phyloP scores from a whole-genome alignment of 441 rosid genomes.

The Hura crepitans region DNA sequence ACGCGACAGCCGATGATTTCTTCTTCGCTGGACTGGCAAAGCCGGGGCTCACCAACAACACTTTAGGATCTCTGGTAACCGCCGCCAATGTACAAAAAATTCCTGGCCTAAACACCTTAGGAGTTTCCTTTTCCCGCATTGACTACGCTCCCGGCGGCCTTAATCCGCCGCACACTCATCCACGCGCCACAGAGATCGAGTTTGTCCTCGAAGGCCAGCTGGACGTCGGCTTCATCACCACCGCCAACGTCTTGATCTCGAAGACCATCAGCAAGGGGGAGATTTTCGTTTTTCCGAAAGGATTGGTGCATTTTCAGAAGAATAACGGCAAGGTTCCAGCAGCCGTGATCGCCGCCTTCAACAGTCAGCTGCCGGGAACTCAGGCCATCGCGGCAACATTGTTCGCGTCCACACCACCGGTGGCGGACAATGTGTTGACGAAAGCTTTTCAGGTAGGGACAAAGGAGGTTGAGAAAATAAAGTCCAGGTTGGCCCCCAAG shows the following conservation, averaged over 20 bases:
- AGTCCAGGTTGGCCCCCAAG: conserved; percentile 39
- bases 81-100: conserved; percentile 37
- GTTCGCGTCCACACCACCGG: conserved; percentile 37
- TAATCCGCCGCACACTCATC: conserved; percentile 64
- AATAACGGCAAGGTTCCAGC: conserved; percentile 34
- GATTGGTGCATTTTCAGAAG: conserved; percentile 51
- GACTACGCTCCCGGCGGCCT: conserved; percentile 53
- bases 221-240: conserved; percentile 53
- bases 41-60: conserved; percentile 40
- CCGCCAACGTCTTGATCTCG: conserved; percentile 36
- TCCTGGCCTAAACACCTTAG: conserved; percentile 56
- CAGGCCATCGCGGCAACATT: conserved; percentile 37
- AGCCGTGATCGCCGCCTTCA: conserved; percentile 44
- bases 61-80: conserved; percentile 36
- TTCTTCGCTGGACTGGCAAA: conserved; percentile 35
- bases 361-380: conserved; percentile 56
- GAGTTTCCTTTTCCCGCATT: conserved; percentile 48
- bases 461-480: conserved; percentile 31
- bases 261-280: conserved; percentile 42
- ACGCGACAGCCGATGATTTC: conserved; percentile 40
- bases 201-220: conserved; percentile 48
- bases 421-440: conserved; percentile 46
- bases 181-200: conserved; percentile 49
- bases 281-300: conserved; percentile 43
- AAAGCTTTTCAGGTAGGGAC: conserved; percentile 37